A percentile compares a stretch with the other conserved stretches of the same genome.
These are phyloP conservation scores for Pezicula neosporulosa DNA, from an alignment of 2,329 filamentous ascomycete genomes.

Conservation along the genomic window DNA sequence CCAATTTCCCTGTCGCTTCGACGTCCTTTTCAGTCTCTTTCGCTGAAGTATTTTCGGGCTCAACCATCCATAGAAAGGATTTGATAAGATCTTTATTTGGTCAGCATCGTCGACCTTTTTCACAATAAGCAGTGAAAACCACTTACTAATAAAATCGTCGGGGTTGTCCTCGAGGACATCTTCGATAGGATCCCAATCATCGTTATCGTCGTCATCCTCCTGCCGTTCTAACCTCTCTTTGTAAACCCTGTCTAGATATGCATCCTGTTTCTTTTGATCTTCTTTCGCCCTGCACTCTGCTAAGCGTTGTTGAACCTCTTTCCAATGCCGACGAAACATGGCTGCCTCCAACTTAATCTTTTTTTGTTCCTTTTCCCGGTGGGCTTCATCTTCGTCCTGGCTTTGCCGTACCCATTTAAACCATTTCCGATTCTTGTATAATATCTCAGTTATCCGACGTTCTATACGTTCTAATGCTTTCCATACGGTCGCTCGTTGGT, in stretches of 20 bases:
- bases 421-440: constrained; percentile 45
- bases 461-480: constrained; percentile 39
- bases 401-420: constrained; percentile 41
- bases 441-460: constrained; percentile 36
- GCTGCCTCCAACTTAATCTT: constrained; percentile 45
- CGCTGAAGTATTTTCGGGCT: constrained; percentile 12
- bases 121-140: constrained; percentile 43
- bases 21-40: background rate
- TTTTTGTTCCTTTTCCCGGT: constrained; percentile 43
- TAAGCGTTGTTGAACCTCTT: constrained; percentile 37
- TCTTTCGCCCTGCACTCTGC: constrained; percentile 36
- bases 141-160: constrained; percentile 35
- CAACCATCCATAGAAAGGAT: background rate
- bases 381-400: constrained; percentile 41
- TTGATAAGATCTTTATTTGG: too few relatives aligned
- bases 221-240: constrained; percentile 34
- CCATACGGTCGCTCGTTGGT: constrained; percentile 24
- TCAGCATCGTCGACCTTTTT: constrained; percentile 22
- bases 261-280: constrained; percentile 38
- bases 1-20: background rate
- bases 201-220: constrained; percentile 27
- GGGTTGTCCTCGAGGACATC: constrained; percentile 42
- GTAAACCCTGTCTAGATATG: constrained; percentile 39
- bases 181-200: constrained; percentile 45
- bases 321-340: constrained; percentile 43